Percentiles rank a stretch among this genome's conserved stretches.
Conservation (phyloP, 345 rosid species). For the Combretum micranthum region DNA sequence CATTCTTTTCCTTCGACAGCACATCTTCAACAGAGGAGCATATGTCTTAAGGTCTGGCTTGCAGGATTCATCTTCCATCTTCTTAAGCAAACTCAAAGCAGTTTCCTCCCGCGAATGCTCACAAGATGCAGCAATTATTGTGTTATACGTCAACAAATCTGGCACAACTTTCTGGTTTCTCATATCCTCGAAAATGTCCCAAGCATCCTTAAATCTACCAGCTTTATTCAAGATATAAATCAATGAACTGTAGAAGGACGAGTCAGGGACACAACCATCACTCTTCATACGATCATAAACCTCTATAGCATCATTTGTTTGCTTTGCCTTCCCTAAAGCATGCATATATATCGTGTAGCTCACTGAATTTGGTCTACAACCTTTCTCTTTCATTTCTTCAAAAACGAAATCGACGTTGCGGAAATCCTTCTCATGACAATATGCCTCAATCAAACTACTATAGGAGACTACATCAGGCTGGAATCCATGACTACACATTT, state of each 20-base stretch:
- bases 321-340: conserved; percentile 64
- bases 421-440: conserved; percentile 63
- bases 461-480: conserved; percentile 52
- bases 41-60: conserved; percentile 54
- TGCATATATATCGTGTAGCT: conserved; percentile 69
- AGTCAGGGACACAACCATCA: conserved; percentile 53
- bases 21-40: conserved; percentile 60
- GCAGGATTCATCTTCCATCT: conserved; percentile 60
- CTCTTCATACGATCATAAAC: conserved; percentile 69
- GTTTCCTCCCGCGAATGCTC: conserved; percentile 45
- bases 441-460: conserved; percentile 61
- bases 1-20: conserved; percentile 63
- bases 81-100: conserved; percentile 51
- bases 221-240: conserved; percentile 51
- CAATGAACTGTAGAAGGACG: conserved; percentile 59
- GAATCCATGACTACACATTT: conserved; percentile 46
- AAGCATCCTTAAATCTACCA: conserved; percentile 65
- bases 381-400: conserved; percentile 58
- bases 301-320: conserved; percentile 52
- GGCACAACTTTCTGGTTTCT: conserved; percentile 46
- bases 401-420: conserved; percentile 45
- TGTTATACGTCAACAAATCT: conserved; percentile 42
- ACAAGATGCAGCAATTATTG: conserved; percentile 58
- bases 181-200: conserved; percentile 75
- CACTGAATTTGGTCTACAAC: conserved; percentile 49